Base-by-base conservation (phyloP, 176 grass and related monocot species). In the Musa acuminata region DNA sequence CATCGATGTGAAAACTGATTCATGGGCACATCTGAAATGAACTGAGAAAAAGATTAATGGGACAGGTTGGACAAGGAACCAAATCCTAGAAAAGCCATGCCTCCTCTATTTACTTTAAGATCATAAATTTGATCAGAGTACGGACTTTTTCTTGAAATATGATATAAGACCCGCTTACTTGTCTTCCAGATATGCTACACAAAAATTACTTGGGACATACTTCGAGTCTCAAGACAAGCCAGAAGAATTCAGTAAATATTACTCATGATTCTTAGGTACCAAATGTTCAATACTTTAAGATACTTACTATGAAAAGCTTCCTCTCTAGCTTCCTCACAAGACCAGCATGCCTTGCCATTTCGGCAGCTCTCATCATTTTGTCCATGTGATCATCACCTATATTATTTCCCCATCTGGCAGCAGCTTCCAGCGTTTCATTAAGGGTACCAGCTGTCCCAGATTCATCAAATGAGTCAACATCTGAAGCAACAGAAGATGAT, bases 361-460 rank as follows among this genome's bases (percentile, higher is more conserved):
- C 75, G 25, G 75, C 75, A 65, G 58, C 75, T 77, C 59, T 77
- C 60, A 24, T 65, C n/a, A 77, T 77, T 65, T 64, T 77, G 35
- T 77, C 21, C 21, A 8, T 48, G 22, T 77, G 75, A 77, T 77
- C 49, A 52, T 77, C 49, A 11, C 29, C 75, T 24, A 77, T 24
- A 51, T 23, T 52, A 22, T 52, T 77, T 51, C 59, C 75, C 75
- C 75, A 77, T 65, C 60, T 77, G n/a, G 75, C 60, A 77, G 64
- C 13, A 65, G 75, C 75, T 77, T 77, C 75, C 9, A 77, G 75
- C 8, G 75, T 77, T 60, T 77, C 75, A 8, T 63, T 82, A 58
- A 98, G 90, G 77, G 90, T 93, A 78, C 94, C 90, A 80, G 94
- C 86, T 43, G 74, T 82, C 77, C 80, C 82, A 48, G 80, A 53